Conservation (phyloP, 306 rosid genomes). For the Cicer yamashitae region DNA sequence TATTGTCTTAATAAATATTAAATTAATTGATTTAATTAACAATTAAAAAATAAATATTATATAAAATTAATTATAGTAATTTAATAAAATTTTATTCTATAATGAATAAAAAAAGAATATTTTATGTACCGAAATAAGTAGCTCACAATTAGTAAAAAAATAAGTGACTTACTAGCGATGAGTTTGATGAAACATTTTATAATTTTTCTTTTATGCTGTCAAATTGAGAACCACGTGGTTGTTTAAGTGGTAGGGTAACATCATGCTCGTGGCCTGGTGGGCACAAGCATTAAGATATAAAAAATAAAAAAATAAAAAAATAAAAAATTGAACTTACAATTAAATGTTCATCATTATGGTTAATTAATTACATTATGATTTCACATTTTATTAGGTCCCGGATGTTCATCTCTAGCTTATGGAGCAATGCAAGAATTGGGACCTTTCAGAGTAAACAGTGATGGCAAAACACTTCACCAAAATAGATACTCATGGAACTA, state of each 20-base stretch:
- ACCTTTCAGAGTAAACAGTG: slow-evolving; percentile 89
- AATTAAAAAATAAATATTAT: too few species aligned
- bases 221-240: slow-evolving; percentile 39
- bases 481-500: slow-evolving; percentile 77
- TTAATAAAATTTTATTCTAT: too few species aligned
- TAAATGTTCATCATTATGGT: not conserved
- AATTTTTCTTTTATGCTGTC: not conserved
- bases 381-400: slow-evolving; percentile 72
- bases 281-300: not conserved
- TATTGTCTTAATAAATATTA: too few species aligned
- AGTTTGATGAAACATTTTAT: slow-evolving; percentile 12
- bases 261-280: slow-evolving; percentile 1
- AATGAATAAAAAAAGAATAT: not conserved
- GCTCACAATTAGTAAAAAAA: not conserved
- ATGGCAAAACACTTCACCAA: slow-evolving; percentile 75
- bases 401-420: slow-evolving; percentile 90
- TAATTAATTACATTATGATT: not conserved
- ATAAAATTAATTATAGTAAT: too few species aligned
- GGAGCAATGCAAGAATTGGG: slow-evolving; percentile 99
- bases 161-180: not conserved
- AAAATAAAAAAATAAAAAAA: not conserved
- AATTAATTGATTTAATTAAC: too few species aligned
- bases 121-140: not conserved
- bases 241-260: slow-evolving; percentile 37
- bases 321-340: not conserved